Evolutionary conservation across 257 asterid genomes (phyloP), one percentile per base, ranked within the genome.

Genomic region (Linderniella brevidens): DNA sequence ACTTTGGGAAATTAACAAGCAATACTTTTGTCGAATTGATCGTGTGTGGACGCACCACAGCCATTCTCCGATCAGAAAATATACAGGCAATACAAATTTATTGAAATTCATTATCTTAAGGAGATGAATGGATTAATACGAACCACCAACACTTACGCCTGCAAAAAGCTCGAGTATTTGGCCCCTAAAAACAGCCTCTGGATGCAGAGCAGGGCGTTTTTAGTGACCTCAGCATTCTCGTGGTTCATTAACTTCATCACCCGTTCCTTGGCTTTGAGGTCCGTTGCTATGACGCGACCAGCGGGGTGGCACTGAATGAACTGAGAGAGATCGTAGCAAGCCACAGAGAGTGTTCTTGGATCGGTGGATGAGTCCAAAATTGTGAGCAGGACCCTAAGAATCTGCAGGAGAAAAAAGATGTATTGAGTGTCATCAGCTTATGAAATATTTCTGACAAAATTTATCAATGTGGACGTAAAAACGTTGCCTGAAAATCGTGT

Each of bases 181-280:
- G 94, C 93, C 37, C 97, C 94, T 35, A 87, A 80, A 57, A 87
- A 76, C 46, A 87, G 77, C 93, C 95, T 77, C 58, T 87, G 97
- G 65, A 87, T 78, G 81, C 95, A 87, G 55, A 87, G 93, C 62
- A 87, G 53, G 50, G 97, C 88, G 37, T 87, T 87, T 53, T 79
- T 87, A 41, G 97, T 87, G 17, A 87, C 97, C 77, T 87, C 97
- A 8, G 78, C 62, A 19, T 76, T 72, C 58, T 72, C 88, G 42
- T 87, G 93, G 79, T 77, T 82, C 92, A 87, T 75, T 72, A 87
- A 53, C 69, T 87, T 87, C 97, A 87, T 82, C 62, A 83, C 95
- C 37, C 83, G 81, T 7, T 87, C 95, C 73, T 87, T 87, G 0
- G 97, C 93, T 72, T 87, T 87, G 67, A 87, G 88, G 74, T 87